These are phyloP conservation scores for Nakataea oryzae DNA, from an alignment of 2,329 filamentous ascomycete genomes.

Conservation along the genomic window DNA sequence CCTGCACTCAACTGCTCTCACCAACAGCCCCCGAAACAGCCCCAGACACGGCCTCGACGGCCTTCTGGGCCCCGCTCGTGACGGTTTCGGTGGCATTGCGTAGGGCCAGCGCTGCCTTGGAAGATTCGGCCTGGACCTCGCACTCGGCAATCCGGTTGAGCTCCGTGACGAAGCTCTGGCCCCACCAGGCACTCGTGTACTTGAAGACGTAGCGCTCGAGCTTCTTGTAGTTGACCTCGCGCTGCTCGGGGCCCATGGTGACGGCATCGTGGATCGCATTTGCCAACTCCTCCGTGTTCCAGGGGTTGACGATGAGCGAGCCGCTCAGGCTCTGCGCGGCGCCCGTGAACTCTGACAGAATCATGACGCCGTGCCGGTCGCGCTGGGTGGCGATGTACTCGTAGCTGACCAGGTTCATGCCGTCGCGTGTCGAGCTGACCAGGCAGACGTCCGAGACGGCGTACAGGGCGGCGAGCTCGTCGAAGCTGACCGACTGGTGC, in stretches of 20 bases:
- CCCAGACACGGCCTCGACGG: background rate
- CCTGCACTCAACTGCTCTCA: background rate
- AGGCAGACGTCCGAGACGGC: conserved; percentile 86
- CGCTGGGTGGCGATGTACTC: conserved; percentile 95
- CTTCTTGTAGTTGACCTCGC: conserved; percentile 79
- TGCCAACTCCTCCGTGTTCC: conserved; percentile 94
- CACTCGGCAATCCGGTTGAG: conserved; percentile 26
- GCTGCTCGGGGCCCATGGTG: conserved; percentile 85
- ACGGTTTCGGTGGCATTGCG: background rate
- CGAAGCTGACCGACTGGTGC: conserved; percentile 90
- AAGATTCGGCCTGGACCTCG: background rate
- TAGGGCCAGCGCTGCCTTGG: conserved; percentile 1
- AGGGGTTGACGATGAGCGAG: conserved; percentile 90
- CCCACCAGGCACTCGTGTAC: conserved; percentile 97
- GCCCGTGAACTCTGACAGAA: conserved; percentile 92
- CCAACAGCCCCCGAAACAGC: background rate
- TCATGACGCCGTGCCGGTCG: conserved; percentile 83
- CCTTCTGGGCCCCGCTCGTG: background rate
- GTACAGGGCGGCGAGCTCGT: conserved; percentile 89
- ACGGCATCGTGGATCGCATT: conserved; percentile 93
- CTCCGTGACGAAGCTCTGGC: conserved; percentile 82
- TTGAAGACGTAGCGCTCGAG: conserved; percentile 93
- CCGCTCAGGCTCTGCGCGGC: conserved; percentile 92
- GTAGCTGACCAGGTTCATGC: conserved; percentile 98
- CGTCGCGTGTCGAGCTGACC: conserved; percentile 90